Evolutionary conservation across 306 rosid species (phyloP).

Genomic region (Casuarina cunninghamiana): DNA sequence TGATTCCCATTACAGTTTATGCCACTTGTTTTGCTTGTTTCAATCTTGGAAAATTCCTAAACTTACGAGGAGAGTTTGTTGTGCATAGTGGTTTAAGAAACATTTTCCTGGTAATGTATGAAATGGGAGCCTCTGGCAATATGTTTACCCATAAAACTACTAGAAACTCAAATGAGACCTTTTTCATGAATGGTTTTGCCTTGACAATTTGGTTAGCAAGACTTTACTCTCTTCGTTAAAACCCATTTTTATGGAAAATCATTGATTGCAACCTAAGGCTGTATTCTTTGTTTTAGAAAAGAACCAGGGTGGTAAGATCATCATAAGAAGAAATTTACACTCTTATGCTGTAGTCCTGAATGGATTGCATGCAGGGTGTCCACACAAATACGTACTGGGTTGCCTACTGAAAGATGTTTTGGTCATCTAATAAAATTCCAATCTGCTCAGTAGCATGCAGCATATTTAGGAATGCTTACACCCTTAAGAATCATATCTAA

Average conservation of each 20-base stretch:
- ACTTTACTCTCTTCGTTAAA: neutral
- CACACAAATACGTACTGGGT: too few species aligned
- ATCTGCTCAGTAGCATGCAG: too few species aligned
- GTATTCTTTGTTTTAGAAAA: too few species aligned
- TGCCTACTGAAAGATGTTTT: too few species aligned
- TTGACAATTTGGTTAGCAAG: too few species aligned
- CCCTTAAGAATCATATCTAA: too few species aligned
- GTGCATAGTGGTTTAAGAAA: conserved; percentile 10
- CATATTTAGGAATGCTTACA: too few species aligned
- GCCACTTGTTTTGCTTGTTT: conserved; percentile 6
- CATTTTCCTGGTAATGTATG: neutral
- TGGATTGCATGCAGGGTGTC: too few species aligned
- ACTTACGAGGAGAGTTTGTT: conserved; percentile 11
- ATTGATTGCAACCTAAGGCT: neutral
- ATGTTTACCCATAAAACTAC: neutral
- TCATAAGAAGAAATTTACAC: too few species aligned
- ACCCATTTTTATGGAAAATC: neutral
- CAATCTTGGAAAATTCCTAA: neutral
- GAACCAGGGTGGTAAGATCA: too few species aligned
- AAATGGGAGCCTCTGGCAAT: neutral
- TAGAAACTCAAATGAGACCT: neutral
- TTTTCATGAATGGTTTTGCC: neutral
- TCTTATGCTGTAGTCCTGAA: too few species aligned
- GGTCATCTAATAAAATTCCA: too few species aligned
- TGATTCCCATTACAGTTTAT: conserved; percentile 29